Evolutionary conservation across 768 basidiomycete genomes (phyloP), one percentile per base, ranked within the genome.

Genomic region (Psilocybe subaeruginosa): DNA sequence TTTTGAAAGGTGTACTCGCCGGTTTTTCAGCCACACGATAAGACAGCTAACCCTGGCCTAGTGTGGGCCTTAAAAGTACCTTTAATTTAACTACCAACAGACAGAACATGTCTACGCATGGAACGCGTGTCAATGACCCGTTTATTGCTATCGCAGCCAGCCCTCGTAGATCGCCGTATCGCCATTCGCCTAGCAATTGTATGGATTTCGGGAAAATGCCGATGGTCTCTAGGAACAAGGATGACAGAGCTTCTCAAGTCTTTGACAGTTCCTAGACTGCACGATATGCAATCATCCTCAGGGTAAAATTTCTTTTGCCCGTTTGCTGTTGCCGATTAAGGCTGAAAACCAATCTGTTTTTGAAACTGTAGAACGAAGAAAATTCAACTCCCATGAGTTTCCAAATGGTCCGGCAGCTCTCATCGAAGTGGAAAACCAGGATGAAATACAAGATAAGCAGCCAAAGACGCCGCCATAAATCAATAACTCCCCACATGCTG

Each of bases 271-370:
- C 30, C 51, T 33, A 33, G 51, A 33, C 31, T 31, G 33, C 51
- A 33, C 33, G 33, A 41, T n/a, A 60, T 41, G 39, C 51, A 19
- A 31, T 46, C 33, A 55, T 12, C 46, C 49, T 30, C 29, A 49
- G 48, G 49, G 41, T 33, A 27, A 54, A 23, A 54, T 49, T 29
- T 48, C 3, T 52, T 53, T 58, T 46, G 12, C 46, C 54, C 31
- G 39, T 59, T 31, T 47, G 41, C 54, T 54, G 39, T 63, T 51
- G 45, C 51, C 49, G 48, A 17, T 17, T 47, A 12, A 56, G 59
- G 60, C 61, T 67, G 66, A 61, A 63, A 61, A 61, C 63, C 60
- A 59, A 64, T 64, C 61, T 64, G 64, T 55, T 58, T 52, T 63
- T 63, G 64, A 63, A 67, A 57, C 56, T 59, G 41, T 4, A 64